A percentile compares a stretch with the other conserved stretches of the same genome.
phyloP scores from a whole-genome alignment of 176 grass and related monocot species.

The Phoenix roebelenii region DNA sequence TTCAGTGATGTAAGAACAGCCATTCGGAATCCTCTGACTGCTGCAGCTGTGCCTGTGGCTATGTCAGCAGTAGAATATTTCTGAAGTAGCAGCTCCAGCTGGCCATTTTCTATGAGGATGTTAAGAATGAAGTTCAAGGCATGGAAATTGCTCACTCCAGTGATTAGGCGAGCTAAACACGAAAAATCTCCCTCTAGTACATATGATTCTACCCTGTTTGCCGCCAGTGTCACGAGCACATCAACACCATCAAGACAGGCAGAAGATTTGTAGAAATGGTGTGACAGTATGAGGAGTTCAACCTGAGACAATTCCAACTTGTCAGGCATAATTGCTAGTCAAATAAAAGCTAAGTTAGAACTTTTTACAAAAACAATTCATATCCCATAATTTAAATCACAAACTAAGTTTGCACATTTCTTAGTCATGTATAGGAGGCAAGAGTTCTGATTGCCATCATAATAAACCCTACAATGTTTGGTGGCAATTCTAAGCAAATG shows the following conservation, averaged over 20 bases:
- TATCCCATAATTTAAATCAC: too few species aligned
- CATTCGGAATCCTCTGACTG: constrained; percentile 81
- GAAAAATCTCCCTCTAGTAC: constrained; percentile 67
- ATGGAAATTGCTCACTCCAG: constrained; percentile 95
- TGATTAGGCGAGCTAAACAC: constrained; percentile 73
- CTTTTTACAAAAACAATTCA: too few species aligned
- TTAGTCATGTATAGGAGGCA: too few species aligned
- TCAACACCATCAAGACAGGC: constrained; percentile 90
- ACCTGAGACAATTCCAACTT: constrained; percentile 43
- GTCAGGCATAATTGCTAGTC: too few species aligned
- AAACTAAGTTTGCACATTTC: too few species aligned
- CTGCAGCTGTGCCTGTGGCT: constrained; percentile 58
- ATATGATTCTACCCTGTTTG: constrained; percentile 94
- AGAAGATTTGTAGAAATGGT: constrained; percentile 87
- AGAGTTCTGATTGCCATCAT: too few species aligned
- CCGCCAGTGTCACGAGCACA: constrained; percentile 86
- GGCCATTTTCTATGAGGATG: constrained; percentile 87
- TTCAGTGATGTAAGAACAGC: constrained; percentile 89
- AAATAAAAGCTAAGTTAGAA: too few species aligned
- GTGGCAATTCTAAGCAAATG: too few species aligned
- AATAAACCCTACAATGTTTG: too few species aligned
- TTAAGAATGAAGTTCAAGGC: constrained; percentile 93
- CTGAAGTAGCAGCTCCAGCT: constrained; percentile 77
- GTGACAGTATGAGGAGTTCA: constrained; percentile 89
- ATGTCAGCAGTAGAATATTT: constrained; percentile 80